Evolutionary conservation across 2,329 filamentous ascomycete genomes (phyloP), one percentile per base, ranked within the genome.

Genomic region (Penicillium griseofulvum): DNA sequence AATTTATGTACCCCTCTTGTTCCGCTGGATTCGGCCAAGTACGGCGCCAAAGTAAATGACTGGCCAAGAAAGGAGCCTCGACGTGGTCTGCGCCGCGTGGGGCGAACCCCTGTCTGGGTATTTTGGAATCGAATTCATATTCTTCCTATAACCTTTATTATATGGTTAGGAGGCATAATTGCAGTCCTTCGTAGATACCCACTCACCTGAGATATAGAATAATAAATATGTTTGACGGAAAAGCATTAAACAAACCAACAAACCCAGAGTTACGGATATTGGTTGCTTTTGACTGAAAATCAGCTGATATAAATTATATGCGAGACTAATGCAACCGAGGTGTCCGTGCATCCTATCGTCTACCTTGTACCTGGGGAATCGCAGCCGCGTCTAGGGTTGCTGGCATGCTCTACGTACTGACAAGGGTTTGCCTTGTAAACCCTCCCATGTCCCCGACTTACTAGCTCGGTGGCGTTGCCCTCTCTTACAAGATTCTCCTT

Each of bases 231-330:
- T 41, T 1, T 14, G n/a, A 7, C 6, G 31, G 11, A 10, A 14
- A 39, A 31, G 9, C 17, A 36, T 43, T 4, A 17, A 17, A 28
- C 16, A 28, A 36, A n/a, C 28, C 22, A 36, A 22, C 17, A 22
- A 19, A 31, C n/a, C 12, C 17, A 37, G 29, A n/a, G n/a, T 19
- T 22, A 2, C 28, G 11, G 29, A 17, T 50, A 53, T 53, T 46
- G 22, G 38, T 56, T 31, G 41, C 48, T 45, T 45, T 22, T 28
- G 2, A 42, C 38, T 53, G 29, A 44, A 61, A 39, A 39, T 65
- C 63, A 65, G 63, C 58, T 65, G 63, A 65, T 62, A 49, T 42
- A 50, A 56, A 31, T 41, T 24, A 34, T 34, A 54, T 65, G 63
- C 63, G 61, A 56, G 57, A 45, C 60, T 62, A 65, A 62, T 61